Conservation (phyloP, 176 grass and related monocot species). For the Chrysopogon serrulatus region DNA sequence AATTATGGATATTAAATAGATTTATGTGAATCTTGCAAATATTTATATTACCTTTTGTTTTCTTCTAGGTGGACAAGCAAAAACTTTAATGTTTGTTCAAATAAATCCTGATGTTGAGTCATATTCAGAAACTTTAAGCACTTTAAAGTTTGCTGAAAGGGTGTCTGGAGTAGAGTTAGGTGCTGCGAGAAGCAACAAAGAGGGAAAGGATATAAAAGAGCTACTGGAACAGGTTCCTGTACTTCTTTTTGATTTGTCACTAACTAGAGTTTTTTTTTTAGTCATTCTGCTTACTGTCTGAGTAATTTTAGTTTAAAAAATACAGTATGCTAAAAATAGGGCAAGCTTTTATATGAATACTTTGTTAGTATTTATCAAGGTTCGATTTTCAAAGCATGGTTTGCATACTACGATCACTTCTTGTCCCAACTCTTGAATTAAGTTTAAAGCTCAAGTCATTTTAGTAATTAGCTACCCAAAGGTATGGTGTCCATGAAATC, state of each 20-base stretch:
- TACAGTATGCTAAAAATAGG: not conserved
- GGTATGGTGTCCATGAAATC: not conserved
- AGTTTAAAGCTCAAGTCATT: not conserved
- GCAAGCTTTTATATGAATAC: not conserved
- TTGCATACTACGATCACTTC: not conserved
- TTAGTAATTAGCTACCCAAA: not conserved
- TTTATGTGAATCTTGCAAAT: not conserved
- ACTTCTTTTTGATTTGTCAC: not conserved
- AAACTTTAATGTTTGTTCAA: constrained; percentile 98
- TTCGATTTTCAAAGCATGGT: not conserved
- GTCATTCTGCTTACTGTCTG: not conserved
- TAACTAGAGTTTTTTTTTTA: not conserved
- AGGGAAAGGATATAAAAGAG: constrained; percentile 93
- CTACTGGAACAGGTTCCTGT: constrained; percentile 75
- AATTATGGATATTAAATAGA: not conserved
- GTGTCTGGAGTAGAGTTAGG: constrained; percentile 95
- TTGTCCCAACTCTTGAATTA: not conserved
- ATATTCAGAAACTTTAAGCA: constrained; percentile 92
- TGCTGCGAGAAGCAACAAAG: constrained; percentile 90
- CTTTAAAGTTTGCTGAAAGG: constrained; percentile 94
- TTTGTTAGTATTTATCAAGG: not conserved
- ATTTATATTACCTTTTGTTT: constrained; percentile 18
- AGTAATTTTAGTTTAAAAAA: constrained; percentile 1
- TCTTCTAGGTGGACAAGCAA: constrained; percentile 82
- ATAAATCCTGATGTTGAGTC: constrained; percentile 95